These are phyloP conservation scores for Apostasia shenzhenica DNA, from an alignment of 106 monocot species.

Conservation along the genomic window DNA sequence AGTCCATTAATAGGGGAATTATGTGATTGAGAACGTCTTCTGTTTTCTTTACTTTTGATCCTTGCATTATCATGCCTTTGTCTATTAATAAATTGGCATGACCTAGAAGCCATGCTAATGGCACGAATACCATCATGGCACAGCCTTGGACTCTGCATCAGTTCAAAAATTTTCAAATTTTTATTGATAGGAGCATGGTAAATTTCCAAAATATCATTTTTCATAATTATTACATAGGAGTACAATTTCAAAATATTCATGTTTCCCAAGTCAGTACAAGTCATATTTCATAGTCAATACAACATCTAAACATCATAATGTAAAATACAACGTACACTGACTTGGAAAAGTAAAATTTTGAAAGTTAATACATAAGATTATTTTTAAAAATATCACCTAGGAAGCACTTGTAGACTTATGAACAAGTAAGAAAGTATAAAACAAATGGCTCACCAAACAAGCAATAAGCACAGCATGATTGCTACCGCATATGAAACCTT, in stretches of 20 bases:
- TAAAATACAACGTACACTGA: too few relatives aligned
- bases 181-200: too few relatives aligned
- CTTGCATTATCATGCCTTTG: slow-evolving; percentile 12
- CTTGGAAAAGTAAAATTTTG: too few relatives aligned
- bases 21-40: slow-evolving; percentile 1
- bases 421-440: background rate
- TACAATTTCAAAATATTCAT: too few relatives aligned
- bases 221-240: too few relatives aligned
- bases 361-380: too few relatives aligned
- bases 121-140: slow-evolving; percentile 41
- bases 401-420: background rate
- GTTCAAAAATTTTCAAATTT: background rate
- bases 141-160: slow-evolving; percentile 24
- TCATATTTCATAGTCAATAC: too few relatives aligned
- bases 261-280: too few relatives aligned
- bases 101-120: slow-evolving; percentile 45
- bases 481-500: slow-evolving; percentile 33
- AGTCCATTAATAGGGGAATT: slow-evolving; percentile 17
- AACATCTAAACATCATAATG: too few relatives aligned
- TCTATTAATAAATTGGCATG: slow-evolving; percentile 36
- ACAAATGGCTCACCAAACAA: slow-evolving; percentile 36
- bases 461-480: slow-evolving; percentile 38
- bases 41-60: slow-evolving; percentile 11
- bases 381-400: too few relatives aligned
- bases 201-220: too few relatives aligned